phyloP scores from a whole-genome alignment of 208 protist genomes.

The Acanthamoeba rhysodes region DNA sequence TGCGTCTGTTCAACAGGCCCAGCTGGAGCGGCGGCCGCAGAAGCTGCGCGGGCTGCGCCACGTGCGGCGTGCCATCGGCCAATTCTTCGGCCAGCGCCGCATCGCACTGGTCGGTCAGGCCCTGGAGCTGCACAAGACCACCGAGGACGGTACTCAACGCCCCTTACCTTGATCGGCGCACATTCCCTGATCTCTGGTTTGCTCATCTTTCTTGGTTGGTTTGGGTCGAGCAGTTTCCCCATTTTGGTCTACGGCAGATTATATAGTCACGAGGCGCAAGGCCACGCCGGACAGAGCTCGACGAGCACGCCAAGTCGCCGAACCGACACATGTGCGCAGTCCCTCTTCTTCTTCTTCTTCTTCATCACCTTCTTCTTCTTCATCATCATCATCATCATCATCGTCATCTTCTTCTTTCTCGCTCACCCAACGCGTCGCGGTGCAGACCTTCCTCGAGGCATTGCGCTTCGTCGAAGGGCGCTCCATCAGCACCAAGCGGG shows the following conservation, averaged over 20 bases:
- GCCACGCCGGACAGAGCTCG: neutral
- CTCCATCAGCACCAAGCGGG: neutral
- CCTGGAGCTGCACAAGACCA: neutral
- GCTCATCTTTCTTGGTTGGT: too few species aligned
- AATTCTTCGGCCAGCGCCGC: neutral
- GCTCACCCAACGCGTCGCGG: too few species aligned
- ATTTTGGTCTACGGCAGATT: too few species aligned
- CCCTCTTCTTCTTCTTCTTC: neutral
- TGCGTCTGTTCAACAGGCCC: neutral
- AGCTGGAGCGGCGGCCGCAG: neutral
- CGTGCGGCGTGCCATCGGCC: neutral
- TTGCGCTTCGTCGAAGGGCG: neutral
- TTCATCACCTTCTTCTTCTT: too few species aligned
- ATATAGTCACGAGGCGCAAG: too few species aligned
- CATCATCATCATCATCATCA: too few species aligned
- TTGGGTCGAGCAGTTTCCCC: too few species aligned
- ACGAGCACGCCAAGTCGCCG: neutral
- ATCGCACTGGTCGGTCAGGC: neutral
- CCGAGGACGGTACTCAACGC: too few species aligned
- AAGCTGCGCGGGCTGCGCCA: neutral
- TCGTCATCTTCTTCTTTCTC: too few species aligned
- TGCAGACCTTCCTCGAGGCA: neutral
- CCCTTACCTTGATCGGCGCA: too few species aligned
- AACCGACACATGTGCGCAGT: neutral
- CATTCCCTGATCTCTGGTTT: too few species aligned